Percentiles rank a stretch among this genome's conserved stretches.
Conservation (phyloP, 805 yeast genomes). For the Lipomyces sp. region DNA sequence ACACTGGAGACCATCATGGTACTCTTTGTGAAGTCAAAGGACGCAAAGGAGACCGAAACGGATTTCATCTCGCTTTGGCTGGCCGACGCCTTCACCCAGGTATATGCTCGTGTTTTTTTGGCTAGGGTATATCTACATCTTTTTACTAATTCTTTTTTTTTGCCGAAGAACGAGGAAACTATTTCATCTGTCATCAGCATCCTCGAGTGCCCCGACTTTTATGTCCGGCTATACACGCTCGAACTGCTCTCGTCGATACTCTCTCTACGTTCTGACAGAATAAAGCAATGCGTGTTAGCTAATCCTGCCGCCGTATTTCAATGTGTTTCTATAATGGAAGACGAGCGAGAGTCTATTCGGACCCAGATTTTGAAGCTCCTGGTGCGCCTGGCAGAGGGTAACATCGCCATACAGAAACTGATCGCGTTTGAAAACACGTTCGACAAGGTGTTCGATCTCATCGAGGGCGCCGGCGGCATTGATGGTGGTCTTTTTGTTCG, state of each 20-base stretch:
- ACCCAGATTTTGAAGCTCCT: constrained; percentile 65
- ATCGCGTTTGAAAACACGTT: constrained; percentile 94
- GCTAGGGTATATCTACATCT: not conserved
- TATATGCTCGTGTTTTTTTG: constrained; percentile 31
- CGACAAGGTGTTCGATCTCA: constrained; percentile 73
- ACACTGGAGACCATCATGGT: constrained; percentile 79
- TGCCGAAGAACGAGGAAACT: not conserved
- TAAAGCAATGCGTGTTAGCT: constrained; percentile 68
- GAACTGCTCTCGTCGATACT: constrained; percentile 83
- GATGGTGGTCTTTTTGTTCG: constrained; percentile 84
- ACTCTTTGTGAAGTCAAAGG: constrained; percentile 65
- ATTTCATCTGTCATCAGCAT: constrained; percentile 30
- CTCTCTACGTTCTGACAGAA: constrained; percentile 66
- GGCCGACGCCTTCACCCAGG: constrained; percentile 83
- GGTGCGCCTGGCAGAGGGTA: constrained; percentile 75
- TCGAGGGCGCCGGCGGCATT: constrained; percentile 86
- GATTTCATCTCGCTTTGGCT: constrained; percentile 93
- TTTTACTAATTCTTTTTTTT: constrained; percentile 23
- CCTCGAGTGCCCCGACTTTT: constrained; percentile 59
- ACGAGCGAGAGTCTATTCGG: constrained; percentile 75
- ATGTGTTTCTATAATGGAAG: constrained; percentile 60
- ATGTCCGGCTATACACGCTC: constrained; percentile 71
- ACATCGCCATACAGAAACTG: constrained; percentile 81
- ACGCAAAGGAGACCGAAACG: constrained; percentile 40
- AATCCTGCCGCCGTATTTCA: constrained; percentile 78